Percentiles rank a stretch among this genome's conserved stretches.
These are phyloP conservation scores for Macrocybe gigantea DNA, from an alignment of 768 basidiomycete genomes.

Conservation along the genomic window DNA sequence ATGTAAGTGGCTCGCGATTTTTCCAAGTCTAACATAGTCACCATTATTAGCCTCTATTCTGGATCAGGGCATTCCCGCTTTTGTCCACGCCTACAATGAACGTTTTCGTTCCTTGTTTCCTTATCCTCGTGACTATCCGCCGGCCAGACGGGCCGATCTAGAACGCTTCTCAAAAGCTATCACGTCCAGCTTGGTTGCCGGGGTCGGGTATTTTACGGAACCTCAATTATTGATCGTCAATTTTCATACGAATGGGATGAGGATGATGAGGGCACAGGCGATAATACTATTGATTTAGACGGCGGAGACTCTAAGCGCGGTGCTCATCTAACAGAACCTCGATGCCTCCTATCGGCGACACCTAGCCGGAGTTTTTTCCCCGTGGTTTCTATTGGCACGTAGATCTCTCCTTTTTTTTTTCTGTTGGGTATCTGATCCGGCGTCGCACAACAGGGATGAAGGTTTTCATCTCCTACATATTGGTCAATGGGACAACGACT, in stretches of 20 bases:
- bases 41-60: slow-evolving; percentile 48
- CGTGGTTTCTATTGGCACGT: slow-evolving; percentile 92
- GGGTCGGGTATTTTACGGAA: slow-evolving; percentile 92
- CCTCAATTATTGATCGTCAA: slow-evolving; percentile 77
- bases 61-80: slow-evolving; percentile 63
- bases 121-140: slow-evolving; percentile 47
- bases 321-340: slow-evolving; percentile 69
- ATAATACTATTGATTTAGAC: slow-evolving; percentile 12
- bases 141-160: slow-evolving; percentile 42
- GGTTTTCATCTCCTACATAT: slow-evolving; percentile 93
- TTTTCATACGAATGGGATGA: slow-evolving; percentile 94
- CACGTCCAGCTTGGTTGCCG: slow-evolving; percentile 88
- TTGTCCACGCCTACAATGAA: slow-evolving; percentile 52
- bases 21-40: neutral
- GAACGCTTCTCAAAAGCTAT: slow-evolving; percentile 79
- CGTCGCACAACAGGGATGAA: slow-evolving; percentile 66
- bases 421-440: slow-evolving; percentile 6
- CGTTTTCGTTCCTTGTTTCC: slow-evolving; percentile 74
- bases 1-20: slow-evolving; percentile 36
- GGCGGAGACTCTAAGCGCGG: slow-evolving; percentile 32
- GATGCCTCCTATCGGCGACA: slow-evolving; percentile 80
- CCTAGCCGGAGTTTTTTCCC: slow-evolving; percentile 95
- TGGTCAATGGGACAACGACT: slow-evolving; percentile 89
- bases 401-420: neutral
- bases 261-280: slow-evolving; percentile 14